Evolutionary conservation across 352 stramenopile genomes (phyloP).

Genomic region (Thraustochytrium striatum): DNA sequence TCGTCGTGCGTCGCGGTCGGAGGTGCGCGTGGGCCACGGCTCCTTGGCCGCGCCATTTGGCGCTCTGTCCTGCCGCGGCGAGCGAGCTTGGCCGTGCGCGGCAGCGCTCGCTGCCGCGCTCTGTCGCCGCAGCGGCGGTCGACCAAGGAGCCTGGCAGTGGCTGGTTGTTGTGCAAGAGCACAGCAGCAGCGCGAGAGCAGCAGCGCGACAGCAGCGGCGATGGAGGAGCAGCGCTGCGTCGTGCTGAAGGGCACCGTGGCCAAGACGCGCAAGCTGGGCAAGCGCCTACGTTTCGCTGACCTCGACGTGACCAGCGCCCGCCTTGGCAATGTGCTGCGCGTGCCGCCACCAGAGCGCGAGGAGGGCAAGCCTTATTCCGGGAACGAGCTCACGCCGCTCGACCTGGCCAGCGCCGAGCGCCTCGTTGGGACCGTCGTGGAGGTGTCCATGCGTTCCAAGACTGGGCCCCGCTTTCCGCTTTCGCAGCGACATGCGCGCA

Average conservation of each 20-base stretch:
- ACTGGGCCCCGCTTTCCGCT: neutral
- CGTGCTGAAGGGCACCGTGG: neutral
- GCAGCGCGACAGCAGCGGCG: neutral
- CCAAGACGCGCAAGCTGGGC: neutral
- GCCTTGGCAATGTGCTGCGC: too few relatives aligned
- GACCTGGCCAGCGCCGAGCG: neutral
- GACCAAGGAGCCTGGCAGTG: too few relatives aligned
- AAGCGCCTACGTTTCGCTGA: slow-evolving; percentile 5
- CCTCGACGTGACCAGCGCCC: too few relatives aligned
- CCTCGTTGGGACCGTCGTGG: neutral
- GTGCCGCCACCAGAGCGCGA: neutral
- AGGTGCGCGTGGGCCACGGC: too few relatives aligned
- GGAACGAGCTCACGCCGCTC: neutral
- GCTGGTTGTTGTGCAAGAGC: too few relatives aligned
- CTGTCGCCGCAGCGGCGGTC: too few relatives aligned
- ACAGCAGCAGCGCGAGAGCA: too few relatives aligned
- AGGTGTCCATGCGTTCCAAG: neutral
- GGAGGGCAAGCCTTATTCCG: neutral
- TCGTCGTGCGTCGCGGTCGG: too few relatives aligned
- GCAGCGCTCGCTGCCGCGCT: too few relatives aligned
- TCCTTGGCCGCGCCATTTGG: too few relatives aligned
- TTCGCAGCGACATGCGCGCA: neutral
- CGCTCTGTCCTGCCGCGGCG: too few relatives aligned
- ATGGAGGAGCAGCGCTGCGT: neutral
- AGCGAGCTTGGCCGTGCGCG: too few relatives aligned